Base-by-base conservation (phyloP, 2,329 filamentous ascomycete genomes). In the Stachybotrys chlorohalonatus region DNA sequence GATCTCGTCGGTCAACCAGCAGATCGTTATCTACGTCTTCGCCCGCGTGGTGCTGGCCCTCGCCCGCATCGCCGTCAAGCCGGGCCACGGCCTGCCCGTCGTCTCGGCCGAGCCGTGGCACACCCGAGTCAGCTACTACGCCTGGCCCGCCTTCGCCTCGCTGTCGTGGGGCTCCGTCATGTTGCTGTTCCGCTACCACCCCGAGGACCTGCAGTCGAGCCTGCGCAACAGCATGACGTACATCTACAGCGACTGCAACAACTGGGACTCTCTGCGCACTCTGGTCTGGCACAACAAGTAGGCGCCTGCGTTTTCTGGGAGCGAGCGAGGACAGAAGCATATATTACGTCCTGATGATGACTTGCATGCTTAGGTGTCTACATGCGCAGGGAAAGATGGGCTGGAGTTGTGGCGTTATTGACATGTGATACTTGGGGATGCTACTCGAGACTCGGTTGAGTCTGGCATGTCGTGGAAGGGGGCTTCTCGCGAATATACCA, bases 1-100 rank as follows among this genome's bases (percentile, higher is more conserved):
- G 68, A 85, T 90, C 65, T 88, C 86, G 57, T 87, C 84, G 59
- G 87, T 96, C 58, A 95, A 86, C 73, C 90, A 96, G 77, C 93
- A 99, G 78, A 99, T 99, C 68, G 91, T 96, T 70, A 89, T 97
- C 64, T 99, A 99, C 76, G 89, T 99, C 59, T 96, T 96, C 68
- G 94, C 94, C 51, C 85, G 94, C 60, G 94, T 96, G 15, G 80
- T 87, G 57, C 82, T 99, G 39, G 90, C 89, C 8, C 74, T 95
- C 30, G 94, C 92, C 36, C 90, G 90, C 66, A 75, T 97, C 55
- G 83, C 89, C 55, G 84, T 97, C 59, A 86, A 90, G 70, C 81
- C 81, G 2, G 76, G 76, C 48, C 65, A 66, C 55, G 79, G 79
- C 53, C 64, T 85, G 56, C 74, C 80, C 42, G 46, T 72, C 32